These are phyloP conservation scores for Pseudisothecium myosuroides DNA, from an alignment of 225 moss, liverwort and hornwort species.

Conservation along the genomic window DNA sequence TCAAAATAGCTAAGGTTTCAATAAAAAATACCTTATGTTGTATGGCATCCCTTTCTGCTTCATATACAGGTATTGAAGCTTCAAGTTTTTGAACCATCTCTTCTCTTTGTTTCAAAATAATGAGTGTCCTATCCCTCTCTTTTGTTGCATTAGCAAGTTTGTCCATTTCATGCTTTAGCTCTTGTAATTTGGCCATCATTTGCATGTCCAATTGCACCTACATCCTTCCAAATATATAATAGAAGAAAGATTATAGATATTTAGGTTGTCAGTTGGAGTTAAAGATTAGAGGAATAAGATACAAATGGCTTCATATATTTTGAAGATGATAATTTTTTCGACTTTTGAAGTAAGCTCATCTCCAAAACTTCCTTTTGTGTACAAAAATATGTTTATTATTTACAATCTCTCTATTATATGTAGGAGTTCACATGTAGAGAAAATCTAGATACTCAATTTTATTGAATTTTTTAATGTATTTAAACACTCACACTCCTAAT, in stretches of 20 bases:
- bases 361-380: background rate
- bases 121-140: conserved; percentile 51
- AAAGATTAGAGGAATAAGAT: background rate
- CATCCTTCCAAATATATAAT: background rate
- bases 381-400: background rate
- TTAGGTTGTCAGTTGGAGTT: background rate
- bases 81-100: conserved; percentile 32
- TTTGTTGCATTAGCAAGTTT: conserved; percentile 39
- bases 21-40: conserved; percentile 39
- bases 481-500: background rate
- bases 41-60: conserved; percentile 35
- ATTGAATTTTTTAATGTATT: background rate
- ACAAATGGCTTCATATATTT: background rate
- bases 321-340: background rate
- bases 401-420: background rate
- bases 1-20: background rate
- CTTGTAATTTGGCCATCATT: conserved; percentile 52
- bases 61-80: conserved; percentile 33
- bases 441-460: background rate
- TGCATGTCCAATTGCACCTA: conserved; percentile 90
- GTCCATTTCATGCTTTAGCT: conserved; percentile 66
- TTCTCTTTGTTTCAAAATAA: conserved; percentile 45
- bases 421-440: background rate
- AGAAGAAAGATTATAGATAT: background rate
- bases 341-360: background rate